Conservation (phyloP, 176 grass and related monocot genomes). For the Areca catechu region DNA sequence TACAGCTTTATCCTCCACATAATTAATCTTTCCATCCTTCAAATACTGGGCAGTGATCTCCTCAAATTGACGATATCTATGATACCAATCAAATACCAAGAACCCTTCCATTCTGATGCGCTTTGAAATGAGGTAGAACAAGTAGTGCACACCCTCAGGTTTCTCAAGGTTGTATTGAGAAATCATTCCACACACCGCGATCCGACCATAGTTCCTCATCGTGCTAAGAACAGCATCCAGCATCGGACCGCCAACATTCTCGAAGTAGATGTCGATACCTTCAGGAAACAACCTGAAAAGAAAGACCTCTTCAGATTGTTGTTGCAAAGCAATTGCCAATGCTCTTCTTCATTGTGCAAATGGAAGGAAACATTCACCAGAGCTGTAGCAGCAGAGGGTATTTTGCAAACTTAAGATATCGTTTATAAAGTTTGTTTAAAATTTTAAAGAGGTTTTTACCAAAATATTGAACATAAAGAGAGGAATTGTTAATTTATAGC, state of each 20-base stretch:
- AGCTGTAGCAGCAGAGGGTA: too few relatives aligned
- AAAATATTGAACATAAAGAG: too few relatives aligned
- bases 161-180: neutral
- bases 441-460: too few relatives aligned
- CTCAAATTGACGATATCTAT: constrained; percentile 34
- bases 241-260: neutral
- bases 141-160: neutral
- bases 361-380: too few relatives aligned
- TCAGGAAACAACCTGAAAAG: constrained; percentile 33
- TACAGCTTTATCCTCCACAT: constrained; percentile 41
- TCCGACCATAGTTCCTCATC: neutral
- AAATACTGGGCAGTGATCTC: constrained; percentile 23
- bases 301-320: too few relatives aligned
- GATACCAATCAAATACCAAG: constrained; percentile 29
- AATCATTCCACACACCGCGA: neutral
- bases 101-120: constrained; percentile 41
- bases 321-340: too few relatives aligned
- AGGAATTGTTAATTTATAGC: too few relatives aligned
- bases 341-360: too few relatives aligned
- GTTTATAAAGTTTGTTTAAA: too few relatives aligned
- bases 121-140: constrained; percentile 28
- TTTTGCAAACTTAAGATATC: too few relatives aligned
- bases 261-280: neutral
- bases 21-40: constrained; percentile 31
- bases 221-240: neutral